Conservation (phyloP, 768 basidiomycete genomes). For the Aureoboletus auriporus region DNA sequence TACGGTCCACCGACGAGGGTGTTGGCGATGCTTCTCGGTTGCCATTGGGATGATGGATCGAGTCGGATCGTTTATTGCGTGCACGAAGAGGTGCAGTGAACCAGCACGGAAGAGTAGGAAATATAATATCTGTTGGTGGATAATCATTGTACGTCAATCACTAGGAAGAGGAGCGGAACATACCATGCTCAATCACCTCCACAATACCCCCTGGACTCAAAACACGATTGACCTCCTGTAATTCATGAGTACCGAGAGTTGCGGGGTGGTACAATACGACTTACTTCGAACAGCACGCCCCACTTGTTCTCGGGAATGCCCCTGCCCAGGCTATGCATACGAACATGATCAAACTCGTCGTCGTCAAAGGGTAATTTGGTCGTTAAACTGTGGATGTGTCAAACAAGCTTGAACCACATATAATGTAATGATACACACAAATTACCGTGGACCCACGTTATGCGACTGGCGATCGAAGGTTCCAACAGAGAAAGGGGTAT, state of each 20-base stretch:
- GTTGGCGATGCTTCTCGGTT: constrained; percentile 31
- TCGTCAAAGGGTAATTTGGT: constrained; percentile 78
- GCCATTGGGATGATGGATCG: constrained; percentile 50
- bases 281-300: constrained; percentile 63
- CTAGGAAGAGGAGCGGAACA: constrained; percentile 7
- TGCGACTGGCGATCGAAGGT: constrained; percentile 47
- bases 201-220: constrained; percentile 66
- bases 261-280: background rate
- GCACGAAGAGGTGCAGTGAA: constrained; percentile 68
- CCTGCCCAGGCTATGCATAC: constrained; percentile 58
- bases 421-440: constrained; percentile 47
- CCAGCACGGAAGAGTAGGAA: constrained; percentile 74
- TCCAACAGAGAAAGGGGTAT: constrained; percentile 52
- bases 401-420: background rate
- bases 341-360: constrained; percentile 81
- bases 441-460: constrained; percentile 74
- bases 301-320: constrained; percentile 82
- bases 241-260: constrained; percentile 1
- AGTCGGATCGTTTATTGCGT: constrained; percentile 43
- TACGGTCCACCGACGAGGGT: constrained; percentile 28
- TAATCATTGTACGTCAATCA: background rate
- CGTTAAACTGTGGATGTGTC: constrained; percentile 48
- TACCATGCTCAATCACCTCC: constrained; percentile 73
- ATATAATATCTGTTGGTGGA: constrained; percentile 55
- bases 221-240: constrained; percentile 68